These are phyloP conservation scores for Purpureocillium lavendulum DNA, from an alignment of 2,329 filamentous ascomycete species.

Conservation along the genomic window DNA sequence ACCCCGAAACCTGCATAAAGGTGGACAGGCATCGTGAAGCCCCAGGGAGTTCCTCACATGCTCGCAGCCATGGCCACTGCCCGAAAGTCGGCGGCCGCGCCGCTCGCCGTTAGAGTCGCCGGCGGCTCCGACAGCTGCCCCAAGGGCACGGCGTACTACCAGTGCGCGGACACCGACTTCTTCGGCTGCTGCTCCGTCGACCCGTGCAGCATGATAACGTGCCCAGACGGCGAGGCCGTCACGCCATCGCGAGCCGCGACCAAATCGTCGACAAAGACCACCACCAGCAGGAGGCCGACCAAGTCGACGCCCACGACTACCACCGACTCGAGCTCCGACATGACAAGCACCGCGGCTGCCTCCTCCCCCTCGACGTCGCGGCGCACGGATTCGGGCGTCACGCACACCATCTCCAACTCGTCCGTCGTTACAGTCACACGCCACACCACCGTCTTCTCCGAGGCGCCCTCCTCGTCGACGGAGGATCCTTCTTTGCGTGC, in stretches of 20 bases:
- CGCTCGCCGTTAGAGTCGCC: background rate
- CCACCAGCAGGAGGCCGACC: background rate
- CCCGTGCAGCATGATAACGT: slow-evolving; percentile 27
- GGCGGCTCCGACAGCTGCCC: slow-evolving; percentile 15
- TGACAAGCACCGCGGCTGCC: background rate
- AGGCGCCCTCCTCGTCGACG: slow-evolving; percentile 11
- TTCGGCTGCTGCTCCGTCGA: slow-evolving; percentile 36
- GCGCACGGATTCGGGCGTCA: slow-evolving; percentile 26
- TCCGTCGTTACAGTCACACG: slow-evolving; percentile 24
- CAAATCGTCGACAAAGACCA: too few relatives aligned
- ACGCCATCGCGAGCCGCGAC: too few relatives aligned
- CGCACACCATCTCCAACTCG: slow-evolving; percentile 25
- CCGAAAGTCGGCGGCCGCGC: too few relatives aligned
- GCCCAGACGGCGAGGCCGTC: slow-evolving; percentile 13
- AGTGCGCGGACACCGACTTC: slow-evolving; percentile 27
- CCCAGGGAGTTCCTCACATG: too few relatives aligned
- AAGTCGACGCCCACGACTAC: background rate
- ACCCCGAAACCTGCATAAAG: too few relatives aligned
- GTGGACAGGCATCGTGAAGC: too few relatives aligned
- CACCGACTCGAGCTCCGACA: background rate
- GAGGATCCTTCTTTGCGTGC: too few relatives aligned
- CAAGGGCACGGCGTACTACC: slow-evolving; percentile 23
- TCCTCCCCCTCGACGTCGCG: slow-evolving; percentile 2
- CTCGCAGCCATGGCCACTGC: slow-evolving; percentile 1
- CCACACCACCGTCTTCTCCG: slow-evolving; percentile 22